A percentile compares a stretch with the other conserved stretches of the same genome.
phyloP scores from a whole-genome alignment of 2,329 filamentous ascomycete species.

The Fusarium sp. region DNA sequence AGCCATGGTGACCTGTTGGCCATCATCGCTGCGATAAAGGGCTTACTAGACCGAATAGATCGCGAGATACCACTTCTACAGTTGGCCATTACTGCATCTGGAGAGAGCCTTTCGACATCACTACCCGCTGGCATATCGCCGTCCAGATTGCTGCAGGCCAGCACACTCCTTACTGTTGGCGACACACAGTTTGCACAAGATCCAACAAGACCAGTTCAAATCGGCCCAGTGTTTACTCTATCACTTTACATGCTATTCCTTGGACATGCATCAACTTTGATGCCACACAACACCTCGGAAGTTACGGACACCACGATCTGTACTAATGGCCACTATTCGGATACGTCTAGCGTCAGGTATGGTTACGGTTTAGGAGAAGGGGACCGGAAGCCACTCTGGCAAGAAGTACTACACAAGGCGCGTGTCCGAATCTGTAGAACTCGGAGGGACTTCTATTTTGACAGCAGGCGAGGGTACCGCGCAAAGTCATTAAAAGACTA shows the following conservation, averaged over 20 bases:
- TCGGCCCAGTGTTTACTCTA: constrained; percentile 86
- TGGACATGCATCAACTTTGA: constrained; percentile 70
- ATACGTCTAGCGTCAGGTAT: background rate
- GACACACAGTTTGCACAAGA: constrained; percentile 83
- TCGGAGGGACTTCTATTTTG: constrained; percentile 52
- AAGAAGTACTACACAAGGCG: constrained; percentile 95
- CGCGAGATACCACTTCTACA: constrained; percentile 92
- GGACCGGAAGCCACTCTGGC: constrained; percentile 82
- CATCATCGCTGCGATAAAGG: constrained; percentile 81
- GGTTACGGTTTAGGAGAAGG: constrained; percentile 46
- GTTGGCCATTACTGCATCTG: constrained; percentile 92
- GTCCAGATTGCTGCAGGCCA: constrained; percentile 90
- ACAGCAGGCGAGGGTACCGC: constrained; percentile 33
- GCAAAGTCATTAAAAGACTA: background rate
- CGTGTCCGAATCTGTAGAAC: constrained; percentile 82
- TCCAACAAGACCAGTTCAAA: constrained; percentile 74
- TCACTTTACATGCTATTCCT: constrained; percentile 96
- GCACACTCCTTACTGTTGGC: constrained; percentile 86
- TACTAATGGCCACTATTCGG: background rate
- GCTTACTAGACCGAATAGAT: constrained; percentile 82
- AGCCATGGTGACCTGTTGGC: constrained; percentile 71
- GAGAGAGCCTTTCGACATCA: constrained; percentile 83
- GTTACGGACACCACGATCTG: background rate
- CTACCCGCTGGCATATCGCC: constrained; percentile 87
- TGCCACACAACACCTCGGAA: constrained; percentile 12